Evolutionary conservation across 495 filamentous ascomycete species (phyloP).

Genomic region (Penicillium alfredii): DNA sequence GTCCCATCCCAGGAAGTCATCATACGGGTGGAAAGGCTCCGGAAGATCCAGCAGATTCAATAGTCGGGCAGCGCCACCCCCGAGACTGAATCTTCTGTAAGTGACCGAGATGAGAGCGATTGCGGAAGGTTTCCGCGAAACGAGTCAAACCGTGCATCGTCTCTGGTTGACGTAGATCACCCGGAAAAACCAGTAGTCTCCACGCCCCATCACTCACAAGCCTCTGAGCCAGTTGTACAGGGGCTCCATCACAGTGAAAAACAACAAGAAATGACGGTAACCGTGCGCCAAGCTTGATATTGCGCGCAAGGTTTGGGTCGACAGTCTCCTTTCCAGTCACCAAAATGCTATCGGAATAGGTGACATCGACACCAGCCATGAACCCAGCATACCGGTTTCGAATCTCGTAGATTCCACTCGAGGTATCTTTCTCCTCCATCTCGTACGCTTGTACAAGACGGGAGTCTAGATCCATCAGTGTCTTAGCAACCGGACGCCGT

Average conservation of each 20-base stretch:
- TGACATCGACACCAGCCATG: conserved; percentile 17
- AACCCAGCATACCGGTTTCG: conserved; percentile 14
- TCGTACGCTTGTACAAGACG: conserved; percentile 14
- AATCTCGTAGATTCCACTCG: conserved; percentile 3
- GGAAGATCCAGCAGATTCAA: conserved; percentile 19
- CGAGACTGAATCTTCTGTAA: neutral
- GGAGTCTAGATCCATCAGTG: conserved; percentile 12
- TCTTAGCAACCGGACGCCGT: conserved; percentile 24
- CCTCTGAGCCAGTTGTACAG: conserved; percentile 47
- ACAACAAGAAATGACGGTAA: conserved; percentile 52
- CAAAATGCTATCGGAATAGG: conserved; percentile 12
- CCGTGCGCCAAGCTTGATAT: conserved; percentile 50
- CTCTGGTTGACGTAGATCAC: conserved; percentile 32
- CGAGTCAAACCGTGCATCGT: conserved; percentile 2
- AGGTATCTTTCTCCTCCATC: neutral
- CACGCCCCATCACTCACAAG: conserved; percentile 51
- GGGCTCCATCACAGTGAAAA: conserved; percentile 50
- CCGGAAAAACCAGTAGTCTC: conserved; percentile 56
- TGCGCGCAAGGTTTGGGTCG: conserved; percentile 25
- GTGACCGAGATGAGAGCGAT: neutral
- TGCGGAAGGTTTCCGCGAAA: conserved; percentile 4
- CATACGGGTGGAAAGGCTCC: conserved; percentile 25
- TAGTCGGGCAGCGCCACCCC: neutral
- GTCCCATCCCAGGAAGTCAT: conserved; percentile 22
- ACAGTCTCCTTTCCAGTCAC: conserved; percentile 9